Percentiles rank a stretch among this genome's conserved stretches.
These are phyloP conservation scores for Yamadazyma sp. DNA, from an alignment of 1,139 yeast species.

Conservation along the genomic window DNA sequence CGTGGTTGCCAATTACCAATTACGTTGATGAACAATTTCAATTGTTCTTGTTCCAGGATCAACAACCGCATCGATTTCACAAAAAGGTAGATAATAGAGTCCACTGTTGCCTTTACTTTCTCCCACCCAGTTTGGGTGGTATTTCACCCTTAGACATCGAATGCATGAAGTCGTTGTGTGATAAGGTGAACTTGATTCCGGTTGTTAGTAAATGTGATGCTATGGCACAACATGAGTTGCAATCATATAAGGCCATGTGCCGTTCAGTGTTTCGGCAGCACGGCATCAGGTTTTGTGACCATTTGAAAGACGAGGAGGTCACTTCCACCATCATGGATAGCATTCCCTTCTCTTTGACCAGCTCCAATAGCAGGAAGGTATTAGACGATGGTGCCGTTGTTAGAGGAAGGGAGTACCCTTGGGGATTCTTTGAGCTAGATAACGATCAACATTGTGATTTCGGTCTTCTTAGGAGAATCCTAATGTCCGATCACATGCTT, in stretches of 20 bases:
- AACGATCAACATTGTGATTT: conserved; percentile 70
- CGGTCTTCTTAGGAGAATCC: conserved; percentile 45
- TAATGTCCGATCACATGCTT: conserved; percentile 56
- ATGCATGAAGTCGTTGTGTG: conserved; percentile 66
- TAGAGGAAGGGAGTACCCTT: conserved; percentile 65
- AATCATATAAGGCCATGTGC: conserved; percentile 44
- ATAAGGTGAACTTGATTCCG: conserved; percentile 72
- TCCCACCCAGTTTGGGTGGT: conserved; percentile 56
- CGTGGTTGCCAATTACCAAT: conserved; percentile 60
- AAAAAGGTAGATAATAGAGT: conserved; percentile 56
- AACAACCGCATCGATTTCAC: conserved; percentile 62
- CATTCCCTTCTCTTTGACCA: conserved; percentile 64
- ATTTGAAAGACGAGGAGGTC: conserved; percentile 44
- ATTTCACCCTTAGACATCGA: conserved; percentile 61
- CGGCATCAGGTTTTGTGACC: conserved; percentile 57
- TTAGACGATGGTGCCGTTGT: conserved; percentile 39
- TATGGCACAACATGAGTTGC: conserved; percentile 44
- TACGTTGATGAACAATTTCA: conserved; percentile 64
- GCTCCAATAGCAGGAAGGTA: conserved; percentile 39
- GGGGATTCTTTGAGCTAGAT: conserved; percentile 78
- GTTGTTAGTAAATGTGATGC: conserved; percentile 76
- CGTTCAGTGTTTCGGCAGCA: conserved; percentile 44
- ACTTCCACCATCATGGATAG: conserved; percentile 26
- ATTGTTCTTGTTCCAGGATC: conserved; percentile 60
- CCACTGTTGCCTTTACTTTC: conserved; percentile 75